Conservation (phyloP, 1,139 yeast genomes). For the Lodderomyces orthopsilosis region DNA sequence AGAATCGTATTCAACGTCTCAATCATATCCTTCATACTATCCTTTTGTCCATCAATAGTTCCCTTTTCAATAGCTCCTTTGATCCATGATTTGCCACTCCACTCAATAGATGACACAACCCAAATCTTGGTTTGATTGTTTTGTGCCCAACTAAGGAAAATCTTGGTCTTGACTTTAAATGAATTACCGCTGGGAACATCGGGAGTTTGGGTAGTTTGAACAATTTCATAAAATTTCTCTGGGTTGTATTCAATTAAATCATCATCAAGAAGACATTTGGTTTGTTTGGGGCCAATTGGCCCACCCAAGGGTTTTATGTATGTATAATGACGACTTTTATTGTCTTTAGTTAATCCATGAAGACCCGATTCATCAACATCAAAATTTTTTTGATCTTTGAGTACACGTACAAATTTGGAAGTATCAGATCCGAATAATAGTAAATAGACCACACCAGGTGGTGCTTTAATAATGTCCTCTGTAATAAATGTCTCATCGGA, state of each 20-base stretch:
- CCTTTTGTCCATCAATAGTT: slow-evolving; percentile 84
- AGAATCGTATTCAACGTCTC: slow-evolving; percentile 56
- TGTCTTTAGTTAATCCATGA: slow-evolving; percentile 34
- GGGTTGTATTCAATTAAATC: slow-evolving; percentile 62
- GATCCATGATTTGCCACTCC: slow-evolving; percentile 94
- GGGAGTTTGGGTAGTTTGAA: slow-evolving; percentile 75
- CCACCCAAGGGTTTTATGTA: slow-evolving; percentile 80
- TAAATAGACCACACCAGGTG: slow-evolving; percentile 73
- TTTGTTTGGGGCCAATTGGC: slow-evolving; percentile 93
- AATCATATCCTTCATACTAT: slow-evolving; percentile 57
- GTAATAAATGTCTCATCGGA: slow-evolving; percentile 61
- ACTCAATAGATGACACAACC: slow-evolving; percentile 68
- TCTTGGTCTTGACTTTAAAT: slow-evolving; percentile 69
- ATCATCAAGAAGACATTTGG: slow-evolving; percentile 78
- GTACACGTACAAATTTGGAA: slow-evolving; percentile 50
- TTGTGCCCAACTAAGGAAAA: slow-evolving; percentile 73
- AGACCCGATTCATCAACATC: slow-evolving; percentile 57
- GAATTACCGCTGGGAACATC: slow-evolving; percentile 94
- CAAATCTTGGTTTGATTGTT: slow-evolving; percentile 63
- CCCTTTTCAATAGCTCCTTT: slow-evolving; percentile 92
- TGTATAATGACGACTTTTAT: slow-evolving; percentile 54
- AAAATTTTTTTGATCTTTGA: slow-evolving; percentile 68
- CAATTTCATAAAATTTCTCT: slow-evolving; percentile 53
- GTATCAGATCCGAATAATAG: slow-evolving; percentile 75
- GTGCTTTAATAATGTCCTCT: slow-evolving; percentile 66